Base-by-base conservation (phyloP, 148 eudicot species). In the Rhododendron mucronatum region DNA sequence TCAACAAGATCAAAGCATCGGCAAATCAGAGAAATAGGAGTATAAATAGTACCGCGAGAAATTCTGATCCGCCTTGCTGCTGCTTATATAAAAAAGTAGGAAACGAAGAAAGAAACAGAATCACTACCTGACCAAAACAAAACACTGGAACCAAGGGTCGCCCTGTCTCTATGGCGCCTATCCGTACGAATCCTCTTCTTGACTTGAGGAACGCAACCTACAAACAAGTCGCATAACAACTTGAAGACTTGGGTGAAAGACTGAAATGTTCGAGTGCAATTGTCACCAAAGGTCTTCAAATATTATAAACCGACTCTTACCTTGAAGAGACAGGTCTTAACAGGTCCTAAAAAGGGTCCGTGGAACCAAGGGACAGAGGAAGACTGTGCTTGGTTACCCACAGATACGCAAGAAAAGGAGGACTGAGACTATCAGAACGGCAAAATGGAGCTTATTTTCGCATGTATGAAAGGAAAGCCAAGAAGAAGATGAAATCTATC, bases 101-200 rank as follows among this genome's bases (percentile, higher is more conserved):
- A 67, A 44, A 83, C 1, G 8, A 37, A 75, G 55, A 13, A 55
- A 7, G 61, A 30, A 28, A 11, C 13, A 77, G 80, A 82, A 86
- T 84, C 21, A 65, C 39, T 86, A 96, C 99, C 98, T 96, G 99
- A 74, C 99, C 98, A 89, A 95, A 96, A 91, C 94, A 91, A 91
- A 95, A 96, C 87, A 96, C 98, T 23, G 99, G 99, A 88, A 96
- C 99, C 76, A 96, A 73, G 48, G 98, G 96, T 50, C 85, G 80
- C 76, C 97, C 96, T 84, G 69, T 91, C 91, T 96, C 95, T 83
- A 96, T 85, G 50, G 99, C 98, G n/a, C n/a, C n/a, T 85, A 95
- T 71, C 73, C 97, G 94, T 55, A 96, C 92, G 87, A 96, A 96
- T 88, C 99, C 99, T 93, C 90, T 94, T 88, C 98, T 94, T 65